Evolutionary conservation across 2,329 filamentous ascomycete species (phyloP), one percentile per base, ranked within the genome.

Genomic region (Fulvia fulva): DNA sequence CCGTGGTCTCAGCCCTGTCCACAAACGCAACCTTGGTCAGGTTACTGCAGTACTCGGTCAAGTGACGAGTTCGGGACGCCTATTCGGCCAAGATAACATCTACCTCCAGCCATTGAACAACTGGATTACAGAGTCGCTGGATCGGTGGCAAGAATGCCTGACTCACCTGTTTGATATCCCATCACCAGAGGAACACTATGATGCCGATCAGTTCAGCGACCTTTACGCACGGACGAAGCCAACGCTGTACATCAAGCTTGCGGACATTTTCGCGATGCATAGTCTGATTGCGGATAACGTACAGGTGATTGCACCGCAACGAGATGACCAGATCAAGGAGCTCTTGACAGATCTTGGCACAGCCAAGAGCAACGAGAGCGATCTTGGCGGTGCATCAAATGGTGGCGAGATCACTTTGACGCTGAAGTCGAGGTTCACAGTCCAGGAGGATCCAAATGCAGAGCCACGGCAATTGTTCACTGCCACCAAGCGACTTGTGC

Each of bases 201-300:
- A 97, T 74, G 97, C 99, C 72, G 94, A 99, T 71, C 94, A 97
- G 73, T 99, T 94, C 83, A 97, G 97, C 72, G 94, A 99, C 70
- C 82, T 99, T 6, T 97, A 97, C 71, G 90, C 93, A 57, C 92
- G 95, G 73, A 94, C 91, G 63, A 96, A 96, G 75, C 94, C 94
- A 6, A 97, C 93, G 0, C 81, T 99, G n/a, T 99, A 97, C 78
- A 96, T 99, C 79, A 99, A 99, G 78, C 93, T 99, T 84, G 85
- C 89, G 16, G 94, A 99, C 73, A 92, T 99, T 57, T 97, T 99
- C 73, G 90, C 93, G 51, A 93, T 99, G 59, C 95, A 99, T 76
- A 91, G 88, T 63, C 82, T 97, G 22, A 83, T 97, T 55, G 87
- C 90, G 2, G 81, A 87, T 23, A 91, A 97, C 67, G 83, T 97